Evolutionary conservation across 2,329 filamentous ascomycete species (phyloP), one percentile per base, ranked within the genome.

Genomic region (Plenodomus lindquistii): DNA sequence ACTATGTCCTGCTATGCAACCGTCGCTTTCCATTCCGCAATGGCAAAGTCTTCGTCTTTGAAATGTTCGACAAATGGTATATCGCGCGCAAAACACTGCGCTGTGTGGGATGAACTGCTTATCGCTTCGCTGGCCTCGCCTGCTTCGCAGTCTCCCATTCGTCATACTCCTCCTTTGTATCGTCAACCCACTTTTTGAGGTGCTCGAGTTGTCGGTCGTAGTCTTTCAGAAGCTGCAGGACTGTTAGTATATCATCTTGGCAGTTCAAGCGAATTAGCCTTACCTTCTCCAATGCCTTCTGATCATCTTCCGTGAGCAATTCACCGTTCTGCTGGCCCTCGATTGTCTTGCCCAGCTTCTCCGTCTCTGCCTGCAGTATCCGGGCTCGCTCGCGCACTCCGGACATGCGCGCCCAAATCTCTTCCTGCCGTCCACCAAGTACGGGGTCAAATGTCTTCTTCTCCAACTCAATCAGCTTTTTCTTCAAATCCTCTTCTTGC

Each of bases 331-430:
- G 79, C 44, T 79, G 75, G 20, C 78, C 74, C 2, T 73, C 67
- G 4, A 74, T 62, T 38, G 71, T 65, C 54, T 71, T 75, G 36
- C 84, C 82, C 45, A 86, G 77, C 73, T 85, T 86, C 67, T 87
- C 88, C 48, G 90, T 80, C 75, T 94, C 89, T 60, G 83, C 84
- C 65, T 87, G 86, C 59, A 95, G 73, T 62, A 85, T 81, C 57
- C 86, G 83, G 18, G 88, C 86, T 57, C 90, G 84, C 52, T 88
- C 87, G 55, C 88, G 79, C 40, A 94, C 76, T 31, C 87, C 82
- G 40, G 91, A 86, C 75, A 94, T 82, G 38, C 89, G 79, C 56
- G 89, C 91, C 89, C 89, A 94, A 37, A 94, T 84, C 76, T 94
- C 89, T 72, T 94, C 90, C 66, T 90, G 86, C 57, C 88, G 79